A percentile compares a stretch with the other conserved stretches of the same genome.
Evolutionary conservation across 2,329 filamentous ascomycete genomes (phyloP).

Genomic region (Septoria petroselini): DNA sequence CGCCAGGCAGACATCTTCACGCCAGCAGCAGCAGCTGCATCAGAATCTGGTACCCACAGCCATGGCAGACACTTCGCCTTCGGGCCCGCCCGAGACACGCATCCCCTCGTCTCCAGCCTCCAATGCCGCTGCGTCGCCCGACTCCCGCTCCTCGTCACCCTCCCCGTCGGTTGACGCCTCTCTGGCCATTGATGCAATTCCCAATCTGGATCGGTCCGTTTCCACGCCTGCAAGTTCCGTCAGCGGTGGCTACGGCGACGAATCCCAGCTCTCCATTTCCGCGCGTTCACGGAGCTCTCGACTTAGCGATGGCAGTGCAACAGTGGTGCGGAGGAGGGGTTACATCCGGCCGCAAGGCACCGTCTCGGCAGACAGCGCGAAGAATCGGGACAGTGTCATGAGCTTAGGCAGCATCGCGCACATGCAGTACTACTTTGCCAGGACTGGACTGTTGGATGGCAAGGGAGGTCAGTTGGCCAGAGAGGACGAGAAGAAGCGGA

Average conservation of each 20-base stretch:
- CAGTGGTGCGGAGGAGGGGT: constrained; percentile 61
- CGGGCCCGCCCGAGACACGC: constrained; percentile 2
- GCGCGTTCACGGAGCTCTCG: constrained; percentile 48
- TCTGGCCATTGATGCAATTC: constrained; percentile 59
- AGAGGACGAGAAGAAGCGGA: constrained; percentile 33
- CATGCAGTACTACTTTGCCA: constrained; percentile 95
- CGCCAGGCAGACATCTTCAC: no score
- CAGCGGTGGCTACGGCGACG: constrained; percentile 38
- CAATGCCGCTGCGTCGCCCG: constrained; percentile 29
- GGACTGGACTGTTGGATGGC: constrained; percentile 87
- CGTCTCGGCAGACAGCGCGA: constrained; percentile 85
- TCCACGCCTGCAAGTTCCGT: constrained; percentile 57
- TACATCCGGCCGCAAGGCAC: constrained; percentile 86
- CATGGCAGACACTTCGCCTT: constrained; percentile 8
- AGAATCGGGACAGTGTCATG: constrained; percentile 89
- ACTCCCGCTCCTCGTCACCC: constrained; percentile 57
- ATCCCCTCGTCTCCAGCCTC: constrained; percentile 26
- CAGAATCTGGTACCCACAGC: not conserved
- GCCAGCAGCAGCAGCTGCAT: no score
- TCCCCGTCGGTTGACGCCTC: constrained; percentile 62
- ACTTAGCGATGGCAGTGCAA: constrained; percentile 48
- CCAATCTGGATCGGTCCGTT: constrained; percentile 60
- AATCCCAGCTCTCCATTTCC: constrained; percentile 45
- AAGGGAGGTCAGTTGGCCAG: constrained; percentile 81
- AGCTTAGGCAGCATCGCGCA: constrained; percentile 95